Conservation (phyloP, 805 yeast species). For the Saccharomycopsis microspora region DNA sequence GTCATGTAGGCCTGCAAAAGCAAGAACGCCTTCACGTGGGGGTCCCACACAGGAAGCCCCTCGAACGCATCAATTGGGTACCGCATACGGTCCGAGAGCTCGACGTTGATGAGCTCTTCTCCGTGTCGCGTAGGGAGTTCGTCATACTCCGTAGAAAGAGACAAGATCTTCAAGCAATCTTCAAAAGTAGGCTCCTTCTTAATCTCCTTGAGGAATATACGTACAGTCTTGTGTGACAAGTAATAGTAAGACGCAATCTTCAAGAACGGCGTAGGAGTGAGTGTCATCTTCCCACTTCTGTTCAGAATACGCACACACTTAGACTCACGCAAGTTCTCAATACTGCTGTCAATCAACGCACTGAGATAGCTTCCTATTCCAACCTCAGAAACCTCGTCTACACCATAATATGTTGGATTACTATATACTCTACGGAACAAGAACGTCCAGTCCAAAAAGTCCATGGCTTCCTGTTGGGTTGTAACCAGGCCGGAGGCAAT, state of each 20-base stretch:
- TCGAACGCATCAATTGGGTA: conserved; percentile 29
- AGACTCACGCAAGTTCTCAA: conserved; percentile 58
- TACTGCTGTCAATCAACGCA: conserved; percentile 54
- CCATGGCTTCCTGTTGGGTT: conserved; percentile 85
- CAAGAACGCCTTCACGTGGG: conserved; percentile 69
- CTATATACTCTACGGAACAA: conserved; percentile 87
- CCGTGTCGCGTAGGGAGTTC: conserved; percentile 88
- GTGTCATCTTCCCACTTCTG: conserved; percentile 24
- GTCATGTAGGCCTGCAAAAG: conserved; percentile 64
- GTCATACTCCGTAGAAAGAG: conserved; percentile 66
- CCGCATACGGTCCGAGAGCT: conserved; percentile 64
- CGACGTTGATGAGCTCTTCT: conserved; percentile 78
- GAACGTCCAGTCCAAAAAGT: conserved; percentile 95
- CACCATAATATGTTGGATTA: conserved; percentile 87
- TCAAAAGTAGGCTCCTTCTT: conserved; percentile 36
- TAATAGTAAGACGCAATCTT: conserved; percentile 86
- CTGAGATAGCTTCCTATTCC: conserved; percentile 52
- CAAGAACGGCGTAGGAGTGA: conserved; percentile 68
- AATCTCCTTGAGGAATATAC: conserved; percentile 51
- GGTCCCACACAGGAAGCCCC: conserved; percentile 63
- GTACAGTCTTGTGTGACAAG: conserved; percentile 79
- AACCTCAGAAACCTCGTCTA: conserved; percentile 35
- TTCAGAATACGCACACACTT: conserved; percentile 46
- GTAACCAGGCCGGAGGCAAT: conserved; percentile 92
- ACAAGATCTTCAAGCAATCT: conserved; percentile 47